Conservation (phyloP, 148 eudicot genomes). For the Chenopodium formosanum region DNA sequence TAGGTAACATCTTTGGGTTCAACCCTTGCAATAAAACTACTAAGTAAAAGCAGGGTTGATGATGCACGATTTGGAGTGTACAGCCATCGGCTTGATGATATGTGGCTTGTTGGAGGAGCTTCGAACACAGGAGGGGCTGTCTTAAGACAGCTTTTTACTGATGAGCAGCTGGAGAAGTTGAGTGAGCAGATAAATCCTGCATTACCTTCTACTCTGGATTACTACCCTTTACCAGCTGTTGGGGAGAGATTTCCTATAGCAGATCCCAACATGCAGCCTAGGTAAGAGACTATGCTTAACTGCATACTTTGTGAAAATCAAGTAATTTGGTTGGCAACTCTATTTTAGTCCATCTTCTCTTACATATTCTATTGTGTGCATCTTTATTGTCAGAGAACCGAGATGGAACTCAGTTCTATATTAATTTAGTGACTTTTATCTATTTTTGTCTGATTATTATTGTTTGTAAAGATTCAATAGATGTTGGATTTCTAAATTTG, state of each 20-base stretch:
- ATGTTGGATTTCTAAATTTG: background rate
- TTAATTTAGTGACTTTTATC: background rate
- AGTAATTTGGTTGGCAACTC: background rate
- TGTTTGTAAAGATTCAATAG: background rate
- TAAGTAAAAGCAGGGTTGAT: slow-evolving; percentile 81
- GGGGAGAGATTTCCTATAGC: slow-evolving; percentile 98
- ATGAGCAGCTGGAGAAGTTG: slow-evolving; percentile 64
- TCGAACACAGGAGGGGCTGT: slow-evolving; percentile 97
- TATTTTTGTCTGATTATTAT: background rate
- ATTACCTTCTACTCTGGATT: slow-evolving; percentile 67
- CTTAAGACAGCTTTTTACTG: slow-evolving; percentile 71
- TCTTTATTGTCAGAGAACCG: background rate
- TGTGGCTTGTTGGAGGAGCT: slow-evolving; percentile 99
- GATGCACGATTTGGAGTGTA: slow-evolving; percentile 93
- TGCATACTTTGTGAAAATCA: background rate
- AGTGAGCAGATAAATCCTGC: slow-evolving; percentile 71
- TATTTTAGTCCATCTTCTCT: too few species aligned
- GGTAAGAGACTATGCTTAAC: slow-evolving; percentile 33
- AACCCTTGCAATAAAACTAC: slow-evolving; percentile 92
- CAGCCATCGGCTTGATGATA: slow-evolving; percentile 92
- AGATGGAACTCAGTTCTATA: background rate
- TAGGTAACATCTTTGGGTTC: slow-evolving; percentile 98
- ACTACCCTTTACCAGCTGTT: slow-evolving; percentile 69
- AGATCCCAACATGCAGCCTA: slow-evolving; percentile 76
- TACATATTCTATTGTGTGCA: background rate